Evolutionary conservation across 1,284 basidiomycete species (phyloP).

Genomic region (Thelephora terrestris): DNA sequence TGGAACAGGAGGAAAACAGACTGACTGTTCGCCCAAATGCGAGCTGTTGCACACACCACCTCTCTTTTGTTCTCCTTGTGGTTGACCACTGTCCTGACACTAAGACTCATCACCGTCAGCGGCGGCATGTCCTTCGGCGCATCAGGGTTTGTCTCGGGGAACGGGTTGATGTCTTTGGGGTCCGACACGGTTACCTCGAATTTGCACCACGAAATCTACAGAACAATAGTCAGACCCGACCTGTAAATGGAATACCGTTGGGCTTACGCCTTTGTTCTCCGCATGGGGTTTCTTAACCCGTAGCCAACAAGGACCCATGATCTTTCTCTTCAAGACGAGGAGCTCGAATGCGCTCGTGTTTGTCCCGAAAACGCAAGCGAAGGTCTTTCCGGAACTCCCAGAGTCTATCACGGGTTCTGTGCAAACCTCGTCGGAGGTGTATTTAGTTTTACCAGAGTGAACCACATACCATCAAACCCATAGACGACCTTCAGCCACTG

Average conservation of each 20-base stretch:
- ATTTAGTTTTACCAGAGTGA: conserved; percentile 13
- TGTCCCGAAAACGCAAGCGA: conserved; percentile 86
- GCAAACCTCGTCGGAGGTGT: neutral
- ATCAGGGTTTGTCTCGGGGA: conserved; percentile 60
- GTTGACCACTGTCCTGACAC: conserved; percentile 88
- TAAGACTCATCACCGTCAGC: conserved; percentile 85
- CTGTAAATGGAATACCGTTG: conserved; percentile 5
- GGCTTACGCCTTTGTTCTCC: conserved; percentile 65
- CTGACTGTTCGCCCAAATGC: conserved; percentile 86
- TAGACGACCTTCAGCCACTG: conserved; percentile 94
- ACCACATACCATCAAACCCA: conserved; percentile 56
- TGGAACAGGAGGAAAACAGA: conserved; percentile 7
- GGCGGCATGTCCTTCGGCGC: conserved; percentile 84
- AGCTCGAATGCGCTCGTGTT: conserved; percentile 91
- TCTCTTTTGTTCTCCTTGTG: conserved; percentile 92
- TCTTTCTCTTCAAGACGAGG: conserved; percentile 91
- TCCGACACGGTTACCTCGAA: conserved; percentile 80
- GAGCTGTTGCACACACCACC: conserved; percentile 76
- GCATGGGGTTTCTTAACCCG: conserved; percentile 68
- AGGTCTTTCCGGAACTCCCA: conserved; percentile 73
- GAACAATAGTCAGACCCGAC: conserved; percentile 2
- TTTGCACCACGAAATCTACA: conserved; percentile 90
- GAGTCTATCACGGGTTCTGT: conserved; percentile 58
- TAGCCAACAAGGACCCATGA: conserved; percentile 99
- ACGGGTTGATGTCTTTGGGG: conserved; percentile 84